Conservation (phyloP, 805 yeast species). For the Cyberlindnera sargentensis region DNA sequence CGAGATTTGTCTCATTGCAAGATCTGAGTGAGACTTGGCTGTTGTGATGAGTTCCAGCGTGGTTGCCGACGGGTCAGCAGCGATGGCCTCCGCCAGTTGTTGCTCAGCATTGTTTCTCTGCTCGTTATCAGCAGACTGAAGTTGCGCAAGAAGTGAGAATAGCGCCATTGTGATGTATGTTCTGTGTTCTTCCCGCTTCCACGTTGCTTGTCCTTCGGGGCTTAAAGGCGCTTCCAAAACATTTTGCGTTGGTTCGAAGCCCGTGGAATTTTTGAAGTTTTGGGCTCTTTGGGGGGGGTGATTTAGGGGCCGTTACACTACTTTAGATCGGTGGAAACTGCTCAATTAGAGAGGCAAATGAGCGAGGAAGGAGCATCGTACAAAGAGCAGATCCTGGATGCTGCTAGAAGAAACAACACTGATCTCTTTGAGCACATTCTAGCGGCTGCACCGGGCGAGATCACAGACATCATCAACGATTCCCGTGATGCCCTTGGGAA, state of each 20-base stretch:
- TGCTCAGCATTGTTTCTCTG: slow-evolving; percentile 25
- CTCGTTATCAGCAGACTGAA: slow-evolving; percentile 35
- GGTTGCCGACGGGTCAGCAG: slow-evolving; percentile 41
- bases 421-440: slow-evolving; percentile 61
- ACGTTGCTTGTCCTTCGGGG: too few species aligned
- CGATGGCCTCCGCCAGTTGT: slow-evolving; percentile 33
- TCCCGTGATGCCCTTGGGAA: slow-evolving; percentile 75
- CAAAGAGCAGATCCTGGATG: slow-evolving; percentile 75
- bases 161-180: neutral
- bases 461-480: slow-evolving; percentile 52
- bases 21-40: slow-evolving; percentile 27
- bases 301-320: too few species aligned
- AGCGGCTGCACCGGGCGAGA: slow-evolving; percentile 22
- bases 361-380: slow-evolving; percentile 63
- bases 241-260: too few species aligned
- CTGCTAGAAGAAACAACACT: slow-evolving; percentile 81
- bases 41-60: slow-evolving; percentile 36
- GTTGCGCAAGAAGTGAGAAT: slow-evolving; percentile 18
- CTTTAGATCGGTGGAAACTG: too few species aligned
- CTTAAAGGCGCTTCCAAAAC: too few species aligned
- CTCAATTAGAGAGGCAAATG: neutral
- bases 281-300: too few species aligned
- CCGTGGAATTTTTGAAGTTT: too few species aligned
- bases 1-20: slow-evolving; percentile 51
- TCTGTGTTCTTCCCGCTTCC: too few species aligned